A percentile compares a stretch with the other conserved stretches of the same genome.
Conservation (phyloP, 805 yeast genomes). For the Schizosaccharomyces cryophilus region DNA sequence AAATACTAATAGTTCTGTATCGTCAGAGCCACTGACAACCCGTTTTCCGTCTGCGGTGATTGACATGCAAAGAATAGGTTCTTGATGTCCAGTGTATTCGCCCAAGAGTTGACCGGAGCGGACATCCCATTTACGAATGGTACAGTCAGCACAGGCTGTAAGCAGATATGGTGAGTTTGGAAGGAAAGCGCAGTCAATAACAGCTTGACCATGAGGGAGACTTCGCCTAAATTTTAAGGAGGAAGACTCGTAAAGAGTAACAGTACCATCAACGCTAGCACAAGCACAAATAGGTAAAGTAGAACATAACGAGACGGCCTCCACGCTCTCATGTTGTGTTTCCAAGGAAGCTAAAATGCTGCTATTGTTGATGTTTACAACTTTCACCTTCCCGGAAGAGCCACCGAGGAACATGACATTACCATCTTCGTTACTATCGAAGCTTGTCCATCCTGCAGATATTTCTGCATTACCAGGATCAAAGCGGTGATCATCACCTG, state of each 20-base stretch:
- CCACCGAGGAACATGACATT: conserved; percentile 48
- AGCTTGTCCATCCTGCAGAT: conserved; percentile 23
- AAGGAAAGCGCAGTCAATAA: conserved; percentile 49
- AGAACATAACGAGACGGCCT: conserved; percentile 63
- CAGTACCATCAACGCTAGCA: conserved; percentile 73
- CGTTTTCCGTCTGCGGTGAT: conserved; percentile 34
- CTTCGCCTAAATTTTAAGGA: conserved; percentile 69
- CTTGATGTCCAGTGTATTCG: conserved; percentile 73
- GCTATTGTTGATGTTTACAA: conserved; percentile 29
- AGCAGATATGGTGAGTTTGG: conserved; percentile 30
- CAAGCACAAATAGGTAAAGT: conserved; percentile 43
- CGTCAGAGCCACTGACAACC: conserved; percentile 85
- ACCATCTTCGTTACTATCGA: conserved; percentile 74
- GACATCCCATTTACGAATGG: conserved; percentile 65
- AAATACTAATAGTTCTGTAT: conserved; percentile 59
- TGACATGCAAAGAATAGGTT: conserved; percentile 78
- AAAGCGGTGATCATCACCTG: conserved; percentile 38
- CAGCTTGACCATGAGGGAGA: conserved; percentile 50
- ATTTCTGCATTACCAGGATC: conserved; percentile 45
- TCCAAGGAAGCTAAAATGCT: conserved; percentile 23
- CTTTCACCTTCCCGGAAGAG: conserved; percentile 36
- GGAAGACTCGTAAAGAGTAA: conserved; percentile 56
- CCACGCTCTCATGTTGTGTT: conserved; percentile 18
- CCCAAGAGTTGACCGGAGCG: conserved; percentile 60
- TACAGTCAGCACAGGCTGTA: conserved; percentile 66